Evolutionary conservation across 495 filamentous ascomycete genomes (phyloP).

Genomic region (Xylaria intraflava): DNA sequence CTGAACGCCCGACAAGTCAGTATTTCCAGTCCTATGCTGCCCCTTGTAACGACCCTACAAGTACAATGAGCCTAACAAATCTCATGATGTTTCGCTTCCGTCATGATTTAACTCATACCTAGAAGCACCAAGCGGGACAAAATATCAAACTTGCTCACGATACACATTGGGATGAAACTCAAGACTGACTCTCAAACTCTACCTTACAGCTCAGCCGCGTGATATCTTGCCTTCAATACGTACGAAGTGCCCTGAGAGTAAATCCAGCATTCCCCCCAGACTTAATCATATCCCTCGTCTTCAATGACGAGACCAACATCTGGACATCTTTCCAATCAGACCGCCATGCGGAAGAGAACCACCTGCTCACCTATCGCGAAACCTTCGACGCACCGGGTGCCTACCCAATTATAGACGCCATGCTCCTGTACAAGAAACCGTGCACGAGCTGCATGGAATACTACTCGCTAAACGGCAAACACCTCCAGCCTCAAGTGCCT

Average conservation of each 20-base stretch:
- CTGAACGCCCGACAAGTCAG: not conserved
- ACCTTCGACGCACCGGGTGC: slow-evolving; percentile 27
- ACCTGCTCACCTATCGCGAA: slow-evolving; percentile 24
- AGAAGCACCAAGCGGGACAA: too few relatives aligned
- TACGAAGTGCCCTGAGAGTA: slow-evolving; percentile 18
- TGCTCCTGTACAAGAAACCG: slow-evolving; percentile 23
- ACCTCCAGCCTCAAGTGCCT: slow-evolving; percentile 13
- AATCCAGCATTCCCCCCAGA: slow-evolving; percentile 14
- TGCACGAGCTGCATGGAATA: slow-evolving; percentile 23
- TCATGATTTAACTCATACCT: too few relatives aligned
- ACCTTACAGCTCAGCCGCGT: slow-evolving; percentile 18
- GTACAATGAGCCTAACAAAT: too few relatives aligned
- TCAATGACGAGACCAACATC: slow-evolving; percentile 24
- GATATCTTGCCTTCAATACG: slow-evolving; percentile 18
- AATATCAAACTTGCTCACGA: too few relatives aligned
- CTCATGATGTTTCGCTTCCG: too few relatives aligned
- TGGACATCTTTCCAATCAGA: slow-evolving; percentile 19
- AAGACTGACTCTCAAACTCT: not conserved
- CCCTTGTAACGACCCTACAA: too few relatives aligned
- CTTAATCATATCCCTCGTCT: slow-evolving; percentile 19
- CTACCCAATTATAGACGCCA: slow-evolving; percentile 23
- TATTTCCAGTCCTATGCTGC: too few relatives aligned
- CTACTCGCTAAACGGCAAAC: slow-evolving; percentile 23
- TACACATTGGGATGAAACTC: too few relatives aligned
- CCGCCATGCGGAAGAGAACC: slow-evolving; percentile 26